Evolutionary conservation across 805 yeast genomes (phyloP), one percentile per base, ranked within the genome.

Genomic region (Candida vartiovaarae): DNA sequence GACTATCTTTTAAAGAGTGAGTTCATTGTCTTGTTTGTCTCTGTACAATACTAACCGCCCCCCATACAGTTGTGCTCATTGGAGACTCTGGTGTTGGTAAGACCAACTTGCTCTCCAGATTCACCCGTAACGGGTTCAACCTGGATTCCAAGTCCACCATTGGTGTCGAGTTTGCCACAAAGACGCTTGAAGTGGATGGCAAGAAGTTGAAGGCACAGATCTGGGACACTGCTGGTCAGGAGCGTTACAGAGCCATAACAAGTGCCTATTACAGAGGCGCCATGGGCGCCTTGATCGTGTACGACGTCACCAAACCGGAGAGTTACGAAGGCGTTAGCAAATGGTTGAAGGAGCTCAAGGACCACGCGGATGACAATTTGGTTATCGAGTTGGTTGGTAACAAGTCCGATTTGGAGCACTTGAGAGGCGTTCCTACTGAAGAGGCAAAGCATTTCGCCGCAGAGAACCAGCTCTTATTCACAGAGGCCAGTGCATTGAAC

Each of bases 161-260:
- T 61, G 99, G 99, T 39, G 99, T 93, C 41, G 99, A 93, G 66
- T 91, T 91, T 70, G 98, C 98, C 36, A 93, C 98, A 24, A 77
- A 97, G 64, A 90, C 97, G 3, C 80, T 93, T 44, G 91, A 84
- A 57, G 81, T 85, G 49, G 91, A 84, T 52, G 89, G 88, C 36
- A 84, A 84, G 59, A 70, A 87, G 61, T 83, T 86, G 54, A 87
- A 86, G 64, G 91, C 95, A 4, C 95, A 88, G 66, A 83, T 89
- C 55, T 91, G 99, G 99, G 99, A 91, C 66, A 91, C 99, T 32
- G 99, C 99, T 2, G 99, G 99, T 49, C 99, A 91, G 71, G 99
- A 91, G 67, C 80, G 99, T 65, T 91, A 93, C 72, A 80, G 99
- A 57, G 98, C 99, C 37, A 91, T 91, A 64, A 93, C 99, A 30